These are phyloP conservation scores for Cytospora chrysosperma DNA, from an alignment of 2,329 filamentous ascomycete genomes.

Conservation along the genomic window DNA sequence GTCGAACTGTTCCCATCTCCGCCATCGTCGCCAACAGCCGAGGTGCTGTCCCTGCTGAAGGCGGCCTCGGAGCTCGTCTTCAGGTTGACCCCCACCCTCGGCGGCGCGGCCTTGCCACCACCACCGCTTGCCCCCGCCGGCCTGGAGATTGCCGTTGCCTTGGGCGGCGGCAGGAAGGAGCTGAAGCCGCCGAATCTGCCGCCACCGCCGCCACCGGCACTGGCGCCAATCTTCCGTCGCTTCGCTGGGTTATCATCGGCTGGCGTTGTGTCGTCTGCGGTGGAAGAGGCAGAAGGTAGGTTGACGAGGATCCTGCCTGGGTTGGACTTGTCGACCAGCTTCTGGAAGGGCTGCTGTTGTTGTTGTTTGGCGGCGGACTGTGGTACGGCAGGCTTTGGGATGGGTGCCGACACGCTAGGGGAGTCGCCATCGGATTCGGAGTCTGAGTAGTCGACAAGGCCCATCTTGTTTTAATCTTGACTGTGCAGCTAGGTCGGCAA, in stretches of 20 bases:
- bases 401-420: constrained; percentile 8
- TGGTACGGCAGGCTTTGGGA: constrained; percentile 19
- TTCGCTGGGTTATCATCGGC: constrained; percentile 66
- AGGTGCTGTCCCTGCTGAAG: constrained; percentile 68
- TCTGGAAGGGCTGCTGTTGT: constrained; percentile 60
- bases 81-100: constrained; percentile 64
- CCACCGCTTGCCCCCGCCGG: constrained; percentile 28
- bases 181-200: constrained; percentile 80
- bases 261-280: constrained; percentile 36
- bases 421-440: constrained; percentile 66
- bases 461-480: constrained; percentile 57
- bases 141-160: constrained; percentile 46
- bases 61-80: constrained; percentile 83
- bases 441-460: constrained; percentile 79
- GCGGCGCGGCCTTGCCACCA: constrained; percentile 34
- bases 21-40: constrained; percentile 29
- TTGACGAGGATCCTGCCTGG: constrained; percentile 82
- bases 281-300: constrained; percentile 57
- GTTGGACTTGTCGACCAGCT: constrained; percentile 78
- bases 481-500: neutral
- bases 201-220: constrained; percentile 35
- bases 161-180: constrained; percentile 82
- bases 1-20: constrained; percentile 24
- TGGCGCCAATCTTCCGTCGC: constrained; percentile 53
- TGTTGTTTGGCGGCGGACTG: constrained; percentile 44